These are phyloP conservation scores for Verticillium klebahnii DNA, from an alignment of 2,329 filamentous ascomycete species.

Conservation along the genomic window DNA sequence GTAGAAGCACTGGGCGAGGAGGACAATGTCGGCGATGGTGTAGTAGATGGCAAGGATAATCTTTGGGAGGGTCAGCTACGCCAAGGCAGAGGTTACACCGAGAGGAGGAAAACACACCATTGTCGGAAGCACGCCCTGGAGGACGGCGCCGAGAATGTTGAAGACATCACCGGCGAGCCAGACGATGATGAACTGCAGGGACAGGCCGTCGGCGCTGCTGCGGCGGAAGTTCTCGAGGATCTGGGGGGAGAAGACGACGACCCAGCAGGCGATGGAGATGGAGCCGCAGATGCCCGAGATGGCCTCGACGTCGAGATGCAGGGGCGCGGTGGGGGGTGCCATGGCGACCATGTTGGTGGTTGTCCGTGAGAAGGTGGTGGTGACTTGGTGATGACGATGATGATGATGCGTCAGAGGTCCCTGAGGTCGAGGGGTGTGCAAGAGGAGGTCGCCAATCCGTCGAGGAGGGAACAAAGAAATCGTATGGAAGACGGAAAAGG, in stretches of 20 bases:
- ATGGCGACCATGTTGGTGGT: slow-evolving; percentile 28
- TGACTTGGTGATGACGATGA: neutral
- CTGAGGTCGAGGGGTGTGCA: neutral
- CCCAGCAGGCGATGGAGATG: slow-evolving; percentile 96
- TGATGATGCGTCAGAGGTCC: slow-evolving; percentile 5
- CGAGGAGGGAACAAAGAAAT: neutral
- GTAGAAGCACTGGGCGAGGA: slow-evolving; percentile 89
- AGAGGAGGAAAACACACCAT: slow-evolving; percentile 53
- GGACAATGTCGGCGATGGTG: slow-evolving; percentile 83
- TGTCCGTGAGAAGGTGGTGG: neutral
- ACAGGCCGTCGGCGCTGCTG: slow-evolving; percentile 80
- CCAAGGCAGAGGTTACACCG: slow-evolving; percentile 4
- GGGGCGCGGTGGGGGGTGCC: slow-evolving; percentile 49
- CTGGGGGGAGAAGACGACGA: slow-evolving; percentile 95
- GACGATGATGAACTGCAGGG: slow-evolving; percentile 84
- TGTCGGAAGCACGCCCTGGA: slow-evolving; percentile 88
- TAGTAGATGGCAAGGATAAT: slow-evolving; percentile 93
- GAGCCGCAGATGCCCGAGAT: slow-evolving; percentile 84
- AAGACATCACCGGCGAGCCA: slow-evolving; percentile 95
- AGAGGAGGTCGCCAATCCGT: neutral
- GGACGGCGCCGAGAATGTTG: slow-evolving; percentile 87
- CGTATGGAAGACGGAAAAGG: neutral
- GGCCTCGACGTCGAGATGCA: slow-evolving; percentile 80
- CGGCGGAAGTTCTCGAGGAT: slow-evolving; percentile 93
- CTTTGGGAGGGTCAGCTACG: slow-evolving; percentile 27